Percentiles rank a stretch among this genome's conserved stretches.
Evolutionary conservation across 768 basidiomycete genomes (phyloP).

Genomic region (Porphyrellus cyaneotinctus): DNA sequence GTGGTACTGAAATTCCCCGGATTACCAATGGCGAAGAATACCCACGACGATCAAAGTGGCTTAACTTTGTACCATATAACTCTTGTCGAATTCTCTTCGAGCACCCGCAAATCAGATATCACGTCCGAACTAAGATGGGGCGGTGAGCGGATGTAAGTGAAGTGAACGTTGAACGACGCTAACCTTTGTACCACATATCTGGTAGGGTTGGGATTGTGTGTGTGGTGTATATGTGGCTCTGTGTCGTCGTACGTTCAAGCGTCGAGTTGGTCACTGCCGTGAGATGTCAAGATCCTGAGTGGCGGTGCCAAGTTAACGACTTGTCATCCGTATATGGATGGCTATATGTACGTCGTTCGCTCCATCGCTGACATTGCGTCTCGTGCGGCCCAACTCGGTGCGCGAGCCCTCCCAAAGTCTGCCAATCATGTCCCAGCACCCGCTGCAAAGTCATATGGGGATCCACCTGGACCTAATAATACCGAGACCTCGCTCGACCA

Average conservation of each 20-base stretch:
- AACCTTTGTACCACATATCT: no score
- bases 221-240: no score
- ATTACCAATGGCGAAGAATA: no score
- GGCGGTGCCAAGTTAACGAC: no score
- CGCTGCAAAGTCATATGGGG: background rate
- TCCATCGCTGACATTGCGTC: slow-evolving; percentile 57
- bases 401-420: slow-evolving; percentile 27
- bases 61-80: slow-evolving; percentile 80
- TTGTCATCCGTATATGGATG: slow-evolving; percentile 68
- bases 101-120: slow-evolving; percentile 60
- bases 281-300: no score
- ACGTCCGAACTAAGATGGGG: slow-evolving; percentile 54
- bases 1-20: no score
- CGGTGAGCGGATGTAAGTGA: no score
- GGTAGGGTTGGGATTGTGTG: no score
- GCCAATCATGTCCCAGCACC: background rate
- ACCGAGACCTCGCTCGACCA: background rate
- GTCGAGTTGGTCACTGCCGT: no score
- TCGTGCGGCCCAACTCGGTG: slow-evolving; percentile 56
- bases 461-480: background rate
- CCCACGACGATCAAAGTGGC: no score
- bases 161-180: no score
- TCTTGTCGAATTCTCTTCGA: slow-evolving; percentile 50
- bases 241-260: no score
- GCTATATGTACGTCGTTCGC: slow-evolving; percentile 62